Percentiles rank a stretch among this genome's conserved stretches.
Conservation (phyloP, 129 eudicot genomes). For the Apium graveolens region DNA sequence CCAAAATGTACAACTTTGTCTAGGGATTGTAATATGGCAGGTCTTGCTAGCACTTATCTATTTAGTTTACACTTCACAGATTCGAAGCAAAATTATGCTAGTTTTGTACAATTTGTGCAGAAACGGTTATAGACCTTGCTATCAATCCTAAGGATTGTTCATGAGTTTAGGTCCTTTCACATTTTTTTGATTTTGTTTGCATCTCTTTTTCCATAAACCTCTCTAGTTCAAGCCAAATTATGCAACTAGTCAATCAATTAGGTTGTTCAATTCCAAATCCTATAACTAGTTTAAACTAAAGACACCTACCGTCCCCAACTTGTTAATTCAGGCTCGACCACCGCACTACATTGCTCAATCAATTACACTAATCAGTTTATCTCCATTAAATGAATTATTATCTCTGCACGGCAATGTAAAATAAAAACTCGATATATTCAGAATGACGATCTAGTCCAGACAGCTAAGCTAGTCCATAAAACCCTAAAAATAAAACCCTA, state of each 20-base stretch:
- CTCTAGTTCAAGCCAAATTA: too few species aligned
- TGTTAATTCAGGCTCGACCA: background rate
- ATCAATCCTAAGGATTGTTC: background rate
- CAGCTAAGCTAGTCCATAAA: background rate
- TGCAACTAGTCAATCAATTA: too few species aligned
- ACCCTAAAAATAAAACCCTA: background rate
- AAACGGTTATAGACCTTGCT: background rate
- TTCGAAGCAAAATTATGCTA: background rate
- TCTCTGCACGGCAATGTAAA: too few species aligned
- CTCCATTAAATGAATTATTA: too few species aligned
- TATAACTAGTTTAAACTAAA: background rate
- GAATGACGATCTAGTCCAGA: background rate
- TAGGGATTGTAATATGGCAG: background rate
- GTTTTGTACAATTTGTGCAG: background rate
- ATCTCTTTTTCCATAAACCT: too few species aligned
- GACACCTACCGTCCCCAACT: background rate
- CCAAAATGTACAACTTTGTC: background rate
- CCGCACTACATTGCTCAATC: background rate
- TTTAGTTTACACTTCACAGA: background rate
- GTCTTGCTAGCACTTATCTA: background rate
- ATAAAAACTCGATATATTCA: too few species aligned
- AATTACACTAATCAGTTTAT: background rate
- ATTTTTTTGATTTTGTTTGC: background rate
- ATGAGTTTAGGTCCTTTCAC: background rate
- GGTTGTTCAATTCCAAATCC: background rate